A percentile compares a stretch with the other conserved stretches of the same genome.
These are phyloP conservation scores for Macrotyloma uniflorum DNA, from an alignment of 306 rosid species.

Conservation along the genomic window DNA sequence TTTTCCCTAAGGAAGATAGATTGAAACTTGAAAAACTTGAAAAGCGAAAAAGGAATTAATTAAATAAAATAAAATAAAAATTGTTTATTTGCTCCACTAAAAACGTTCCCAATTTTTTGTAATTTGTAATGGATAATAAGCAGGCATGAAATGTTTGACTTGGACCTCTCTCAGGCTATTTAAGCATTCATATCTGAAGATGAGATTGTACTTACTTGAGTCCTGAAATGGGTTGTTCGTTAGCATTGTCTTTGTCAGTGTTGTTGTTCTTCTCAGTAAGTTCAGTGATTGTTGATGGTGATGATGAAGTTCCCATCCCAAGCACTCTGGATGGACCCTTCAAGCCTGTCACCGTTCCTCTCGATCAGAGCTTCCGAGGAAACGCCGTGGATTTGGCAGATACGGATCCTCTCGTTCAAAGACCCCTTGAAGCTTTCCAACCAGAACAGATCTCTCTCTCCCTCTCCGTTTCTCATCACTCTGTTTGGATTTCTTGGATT, in stretches of 20 bases:
- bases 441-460: conserved; percentile 90
- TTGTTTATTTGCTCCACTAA: too few relatives aligned
- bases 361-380: conserved; percentile 70
- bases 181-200: too few relatives aligned
- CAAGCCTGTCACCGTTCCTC: conserved; percentile 79
- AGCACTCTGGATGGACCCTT: conserved; percentile 84
- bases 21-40: too few relatives aligned
- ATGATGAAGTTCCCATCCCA: conserved; percentile 45
- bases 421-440: conserved; percentile 53
- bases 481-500: conserved; percentile 92
- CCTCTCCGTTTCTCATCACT: conserved; percentile 62
- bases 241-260: conserved; percentile 11
- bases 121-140: too few relatives aligned
- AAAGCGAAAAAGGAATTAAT: too few relatives aligned
- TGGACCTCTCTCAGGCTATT: too few relatives aligned
- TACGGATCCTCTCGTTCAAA: conserved; percentile 68
- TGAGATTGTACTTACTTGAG: neutral
- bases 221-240: conserved; percentile 49
- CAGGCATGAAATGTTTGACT: too few relatives aligned
- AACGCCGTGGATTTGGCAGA: conserved; percentile 72
- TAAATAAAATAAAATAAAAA: too few relatives aligned
- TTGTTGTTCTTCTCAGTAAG: conserved; percentile 34
- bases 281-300: conserved; percentile 35
- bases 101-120: too few relatives aligned
- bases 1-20: too few relatives aligned